A percentile compares a stretch with the other conserved stretches of the same genome.
Evolutionary conservation across 2,329 filamentous ascomycete genomes (phyloP).

Genomic region (Colletotrichum caudatum): DNA sequence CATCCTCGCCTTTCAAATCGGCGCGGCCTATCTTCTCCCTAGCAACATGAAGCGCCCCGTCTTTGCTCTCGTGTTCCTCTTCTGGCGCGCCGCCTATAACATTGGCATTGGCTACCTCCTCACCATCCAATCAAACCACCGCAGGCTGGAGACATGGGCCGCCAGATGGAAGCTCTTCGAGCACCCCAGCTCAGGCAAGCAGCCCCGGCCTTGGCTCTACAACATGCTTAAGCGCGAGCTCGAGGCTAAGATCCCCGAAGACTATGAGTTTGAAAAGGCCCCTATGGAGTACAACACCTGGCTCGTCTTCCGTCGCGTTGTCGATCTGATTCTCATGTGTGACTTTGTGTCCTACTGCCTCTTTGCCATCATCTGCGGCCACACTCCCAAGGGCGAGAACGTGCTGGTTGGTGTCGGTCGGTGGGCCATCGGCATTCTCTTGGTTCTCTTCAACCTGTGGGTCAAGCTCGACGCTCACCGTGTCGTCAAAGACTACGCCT

Average conservation of each 20-base stretch:
- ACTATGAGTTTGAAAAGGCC: slow-evolving; percentile 93
- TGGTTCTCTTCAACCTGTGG: slow-evolving; percentile 97
- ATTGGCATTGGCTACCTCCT: slow-evolving; percentile 92
- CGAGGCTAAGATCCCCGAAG: slow-evolving; percentile 92
- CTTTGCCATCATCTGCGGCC: slow-evolving; percentile 90
- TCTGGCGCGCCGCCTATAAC: slow-evolving; percentile 95
- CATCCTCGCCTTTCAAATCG: slow-evolving; percentile 81
- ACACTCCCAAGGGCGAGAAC: slow-evolving; percentile 79
- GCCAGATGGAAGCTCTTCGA: slow-evolving; percentile 89
- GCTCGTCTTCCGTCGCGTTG: slow-evolving; percentile 94
- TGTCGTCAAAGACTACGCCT: slow-evolving; percentile 98
- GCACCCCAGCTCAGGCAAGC: slow-evolving; percentile 81
- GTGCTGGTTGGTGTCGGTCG: slow-evolving; percentile 76
- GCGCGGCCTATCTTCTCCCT: slow-evolving; percentile 80
- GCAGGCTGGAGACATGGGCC: slow-evolving; percentile 88
- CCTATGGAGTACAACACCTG: slow-evolving; percentile 99
- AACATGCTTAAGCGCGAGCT: slow-evolving; percentile 87
- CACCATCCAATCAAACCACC: slow-evolving; percentile 89
- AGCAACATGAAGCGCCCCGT: slow-evolving; percentile 76
- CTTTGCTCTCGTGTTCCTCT: slow-evolving; percentile 87
- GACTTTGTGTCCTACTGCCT: slow-evolving; percentile 98
- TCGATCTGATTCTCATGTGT: slow-evolving; percentile 98
- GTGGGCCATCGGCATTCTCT: slow-evolving; percentile 81
- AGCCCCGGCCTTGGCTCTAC: slow-evolving; percentile 86
- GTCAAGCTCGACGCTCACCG: slow-evolving; percentile 98